Evolutionary conservation across 148 eudicot genomes (phyloP).

Genomic region (Fagopyrum homotropicum): DNA sequence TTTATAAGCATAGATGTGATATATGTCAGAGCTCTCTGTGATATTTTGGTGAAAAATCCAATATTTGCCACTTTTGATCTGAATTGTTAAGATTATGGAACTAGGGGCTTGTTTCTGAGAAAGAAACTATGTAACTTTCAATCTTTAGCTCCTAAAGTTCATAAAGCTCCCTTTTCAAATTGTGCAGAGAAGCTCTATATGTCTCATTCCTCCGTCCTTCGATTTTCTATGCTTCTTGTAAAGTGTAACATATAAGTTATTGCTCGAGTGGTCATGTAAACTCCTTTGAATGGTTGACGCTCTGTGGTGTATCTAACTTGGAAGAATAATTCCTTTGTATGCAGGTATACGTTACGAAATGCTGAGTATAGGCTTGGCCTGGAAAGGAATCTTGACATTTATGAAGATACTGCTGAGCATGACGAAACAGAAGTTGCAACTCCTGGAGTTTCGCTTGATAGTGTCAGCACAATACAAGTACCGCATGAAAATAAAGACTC

Average conservation of each 20-base stretch:
- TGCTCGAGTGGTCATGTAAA: background rate
- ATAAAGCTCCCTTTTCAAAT: no score
- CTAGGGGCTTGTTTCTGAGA: background rate
- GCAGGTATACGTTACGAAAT: conserved; percentile 87
- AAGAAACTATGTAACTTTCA: no score
- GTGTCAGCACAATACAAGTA: conserved; percentile 28
- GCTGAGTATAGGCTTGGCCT: conserved; percentile 95
- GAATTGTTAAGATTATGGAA: background rate
- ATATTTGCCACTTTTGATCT: no score
- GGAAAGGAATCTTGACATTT: conserved; percentile 68
- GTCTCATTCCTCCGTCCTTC: background rate
- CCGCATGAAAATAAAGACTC: conserved; percentile 31
- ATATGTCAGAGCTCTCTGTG: background rate
- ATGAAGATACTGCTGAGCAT: conserved; percentile 36
- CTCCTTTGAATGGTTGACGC: background rate
- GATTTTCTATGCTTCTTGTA: background rate
- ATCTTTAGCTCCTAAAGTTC: no score
- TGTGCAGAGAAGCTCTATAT: no score
- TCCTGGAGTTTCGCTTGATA: conserved; percentile 36
- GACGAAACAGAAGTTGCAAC: conserved; percentile 34
- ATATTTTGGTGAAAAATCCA: background rate
- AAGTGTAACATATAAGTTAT: background rate
- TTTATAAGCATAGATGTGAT: background rate
- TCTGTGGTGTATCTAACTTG: background rate
- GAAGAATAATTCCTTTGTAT: background rate